A percentile compares a stretch with the other conserved stretches of the same genome.
These are phyloP conservation scores for Pezicula radicicola DNA, from an alignment of 2,329 filamentous ascomycete genomes.

Conservation along the genomic window DNA sequence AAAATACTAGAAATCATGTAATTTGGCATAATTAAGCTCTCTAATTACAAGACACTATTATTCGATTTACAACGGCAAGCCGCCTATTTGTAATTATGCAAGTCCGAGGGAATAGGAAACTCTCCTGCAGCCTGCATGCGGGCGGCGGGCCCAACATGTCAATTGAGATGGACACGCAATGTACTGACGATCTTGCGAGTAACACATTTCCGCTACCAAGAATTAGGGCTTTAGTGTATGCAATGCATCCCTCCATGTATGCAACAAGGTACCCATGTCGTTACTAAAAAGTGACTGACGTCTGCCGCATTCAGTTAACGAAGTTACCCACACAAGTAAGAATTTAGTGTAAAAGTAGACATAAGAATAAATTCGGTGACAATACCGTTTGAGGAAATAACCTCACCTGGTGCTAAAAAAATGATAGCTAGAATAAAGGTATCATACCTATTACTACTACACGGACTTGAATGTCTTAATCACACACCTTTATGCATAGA, in stretches of 20 bases:
- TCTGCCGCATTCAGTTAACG: not conserved
- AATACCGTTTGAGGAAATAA: not conserved
- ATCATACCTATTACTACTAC: not conserved
- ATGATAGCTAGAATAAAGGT: not conserved
- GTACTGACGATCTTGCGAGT: not conserved
- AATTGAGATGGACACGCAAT: not conserved
- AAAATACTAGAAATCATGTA: not conserved
- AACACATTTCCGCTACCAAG: not conserved
- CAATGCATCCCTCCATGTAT: not conserved
- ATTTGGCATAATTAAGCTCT: not conserved
- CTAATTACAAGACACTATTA: not conserved
- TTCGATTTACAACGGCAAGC: not conserved
- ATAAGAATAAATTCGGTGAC: not conserved
- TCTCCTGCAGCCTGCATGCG: not conserved
- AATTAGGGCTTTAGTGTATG: not conserved
- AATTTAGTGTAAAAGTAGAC: not conserved
- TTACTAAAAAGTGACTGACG: not conserved
- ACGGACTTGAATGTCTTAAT: not conserved
- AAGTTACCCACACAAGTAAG: not conserved
- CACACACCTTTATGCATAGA: not conserved
- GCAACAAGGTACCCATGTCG: not conserved
- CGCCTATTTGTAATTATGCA: not conserved
- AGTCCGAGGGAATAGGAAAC: not conserved
- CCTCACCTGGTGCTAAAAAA: not conserved
- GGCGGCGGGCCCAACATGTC: not conserved